Evolutionary conservation across 192 early-diverging fungal species (phyloP), one percentile per base, ranked within the genome.

Genomic region (Coemansia sp.): DNA sequence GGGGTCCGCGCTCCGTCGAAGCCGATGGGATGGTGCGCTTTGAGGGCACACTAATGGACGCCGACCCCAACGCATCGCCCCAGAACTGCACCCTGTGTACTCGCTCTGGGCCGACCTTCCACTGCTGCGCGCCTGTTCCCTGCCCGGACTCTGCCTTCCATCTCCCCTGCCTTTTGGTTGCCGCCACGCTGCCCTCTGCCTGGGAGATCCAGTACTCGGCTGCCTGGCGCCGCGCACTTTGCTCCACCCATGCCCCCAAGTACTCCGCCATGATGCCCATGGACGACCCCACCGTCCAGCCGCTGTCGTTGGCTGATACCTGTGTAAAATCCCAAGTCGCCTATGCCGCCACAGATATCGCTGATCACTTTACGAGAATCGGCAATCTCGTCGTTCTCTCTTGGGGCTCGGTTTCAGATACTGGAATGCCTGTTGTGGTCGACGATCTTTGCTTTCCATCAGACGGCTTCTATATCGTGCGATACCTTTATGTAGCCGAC

Each of bases 41-140:
- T 59, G 73, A 81, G 48, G 79, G 79, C 31, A 24, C 56, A 13
- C 46, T 69, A 4, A 59, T 73, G 50, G 60, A 53, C n/a, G 45
- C 36, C 39, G 54, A 60, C 13, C 53, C 40, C 39, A 1, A 14
- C 9, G 33, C 21, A 16, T 48, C 61, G 7, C 19, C 46, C 14
- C 75, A 65, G 17, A 0, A 33, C 4, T 83, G 80, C 48, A 59
- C 69, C 0, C 36, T 83, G 29, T 83, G 80, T 45, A 39, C 44
- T 1, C 75, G 80, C 5, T 3, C 70, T 0, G 68, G 72, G 11
- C 69, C 80, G 8, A 72, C 80, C 8, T 72, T 83, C 60, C 80
- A 75, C 53, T 83, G 80, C 73, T 83, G 80, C 35, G 80, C 80
- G 17, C 80, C 80, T 0, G 73, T 78, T 9, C 48, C 72, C 2